Conservation (phyloP, 805 yeast species). For the Kluyveromyces nonfermentans region DNA sequence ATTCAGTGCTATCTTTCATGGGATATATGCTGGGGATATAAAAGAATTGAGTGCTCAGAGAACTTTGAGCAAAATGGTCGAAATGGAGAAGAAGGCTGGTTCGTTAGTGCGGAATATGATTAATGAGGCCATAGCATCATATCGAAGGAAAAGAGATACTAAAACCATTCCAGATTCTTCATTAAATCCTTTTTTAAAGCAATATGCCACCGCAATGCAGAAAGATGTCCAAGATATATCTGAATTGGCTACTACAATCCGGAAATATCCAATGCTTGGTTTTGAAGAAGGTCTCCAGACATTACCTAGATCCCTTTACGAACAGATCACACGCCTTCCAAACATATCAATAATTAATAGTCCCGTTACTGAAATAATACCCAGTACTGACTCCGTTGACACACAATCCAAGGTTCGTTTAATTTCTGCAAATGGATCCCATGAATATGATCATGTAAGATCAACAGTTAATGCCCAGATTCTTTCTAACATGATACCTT, state of each 20-base stretch:
- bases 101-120: slow-evolving; percentile 43
- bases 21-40: slow-evolving; percentile 86
- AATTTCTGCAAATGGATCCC: slow-evolving; percentile 7
- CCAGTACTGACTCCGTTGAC: slow-evolving; percentile 10
- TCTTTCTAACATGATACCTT: slow-evolving; percentile 29
- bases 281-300: slow-evolving; percentile 47
- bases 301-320: slow-evolving; percentile 38
- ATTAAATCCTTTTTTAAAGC: slow-evolving; percentile 21
- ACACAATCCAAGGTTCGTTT: slow-evolving; percentile 3
- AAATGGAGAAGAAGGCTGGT: slow-evolving; percentile 51
- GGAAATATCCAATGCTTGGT: slow-evolving; percentile 52
- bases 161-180: slow-evolving; percentile 8
- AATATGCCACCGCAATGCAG: slow-evolving; percentile 34
- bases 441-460: slow-evolving; percentile 47
- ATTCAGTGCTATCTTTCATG: slow-evolving; percentile 76
- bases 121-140: slow-evolving; percentile 24
- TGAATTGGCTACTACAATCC: slow-evolving; percentile 32
- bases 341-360: slow-evolving; percentile 24
- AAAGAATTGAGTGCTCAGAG: slow-evolving; percentile 54
- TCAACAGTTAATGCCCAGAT: slow-evolving; percentile 44
- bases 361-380: background rate
- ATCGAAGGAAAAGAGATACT: slow-evolving; percentile 8
- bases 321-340: slow-evolving; percentile 28
- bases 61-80: slow-evolving; percentile 45
- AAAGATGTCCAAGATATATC: slow-evolving; percentile 32